Evolutionary conservation across 805 yeast species (phyloP).

Genomic region (Clavispora asparagi): DNA sequence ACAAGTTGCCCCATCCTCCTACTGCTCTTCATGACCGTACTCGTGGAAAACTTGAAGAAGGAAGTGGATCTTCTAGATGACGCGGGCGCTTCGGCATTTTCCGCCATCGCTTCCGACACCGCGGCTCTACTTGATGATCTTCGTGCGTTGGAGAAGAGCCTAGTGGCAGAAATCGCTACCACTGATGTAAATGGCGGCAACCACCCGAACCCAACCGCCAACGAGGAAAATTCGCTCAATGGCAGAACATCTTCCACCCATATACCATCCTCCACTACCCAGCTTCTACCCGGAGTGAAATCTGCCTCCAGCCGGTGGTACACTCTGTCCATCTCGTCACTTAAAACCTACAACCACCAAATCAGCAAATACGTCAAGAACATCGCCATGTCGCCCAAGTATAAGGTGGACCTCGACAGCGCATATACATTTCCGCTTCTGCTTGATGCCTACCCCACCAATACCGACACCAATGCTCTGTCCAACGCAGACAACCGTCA

Average conservation of each 20-base stretch:
- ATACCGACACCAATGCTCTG: background rate
- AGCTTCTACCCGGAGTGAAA: slow-evolving; percentile 10
- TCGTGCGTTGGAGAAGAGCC: slow-evolving; percentile 18
- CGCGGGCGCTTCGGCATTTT: slow-evolving; percentile 20
- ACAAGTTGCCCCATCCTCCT: background rate
- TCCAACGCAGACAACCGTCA: slow-evolving; percentile 18
- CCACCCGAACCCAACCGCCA: background rate
- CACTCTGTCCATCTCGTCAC: slow-evolving; percentile 24
- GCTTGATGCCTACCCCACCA: slow-evolving; percentile 23
- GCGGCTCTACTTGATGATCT: slow-evolving; percentile 20
- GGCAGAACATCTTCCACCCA: no score
- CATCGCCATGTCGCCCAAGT: slow-evolving; percentile 23
- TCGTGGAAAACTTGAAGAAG: slow-evolving; percentile 21
- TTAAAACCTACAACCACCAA: slow-evolving; percentile 33
- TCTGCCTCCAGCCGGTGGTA: slow-evolving; percentile 27
- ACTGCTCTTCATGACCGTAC: slow-evolving; percentile 11
- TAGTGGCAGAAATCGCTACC: slow-evolving; percentile 7
- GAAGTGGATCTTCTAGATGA: slow-evolving; percentile 22
- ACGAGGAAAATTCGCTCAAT: background rate
- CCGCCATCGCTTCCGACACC: slow-evolving; percentile 17
- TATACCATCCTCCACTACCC: background rate
- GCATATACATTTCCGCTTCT: slow-evolving; percentile 37
- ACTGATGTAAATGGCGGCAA: slow-evolving; percentile 1
- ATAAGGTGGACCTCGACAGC: slow-evolving; percentile 30
- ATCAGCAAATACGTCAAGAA: slow-evolving; percentile 31